These are phyloP conservation scores for Ustilago lituana DNA, from an alignment of 1,284 basidiomycete species.

Conservation along the genomic window DNA sequence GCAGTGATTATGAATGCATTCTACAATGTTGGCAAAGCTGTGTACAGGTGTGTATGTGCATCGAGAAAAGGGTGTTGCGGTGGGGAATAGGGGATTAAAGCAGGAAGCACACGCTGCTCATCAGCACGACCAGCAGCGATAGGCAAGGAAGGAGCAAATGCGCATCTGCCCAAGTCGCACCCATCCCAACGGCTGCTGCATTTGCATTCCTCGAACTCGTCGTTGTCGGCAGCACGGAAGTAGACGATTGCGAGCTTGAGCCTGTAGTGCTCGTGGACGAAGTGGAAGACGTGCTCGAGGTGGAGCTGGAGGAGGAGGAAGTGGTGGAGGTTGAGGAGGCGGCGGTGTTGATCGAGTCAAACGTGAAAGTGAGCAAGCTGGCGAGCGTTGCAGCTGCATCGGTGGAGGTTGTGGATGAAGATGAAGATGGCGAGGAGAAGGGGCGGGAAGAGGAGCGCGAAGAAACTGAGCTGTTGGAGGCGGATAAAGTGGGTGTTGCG, in stretches of 20 bases:
- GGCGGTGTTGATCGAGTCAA: constrained; percentile 24
- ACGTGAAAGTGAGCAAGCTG: constrained; percentile 26
- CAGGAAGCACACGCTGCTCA: constrained; percentile 43
- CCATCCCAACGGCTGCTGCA: neutral
- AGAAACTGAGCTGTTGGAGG: too few relatives aligned
- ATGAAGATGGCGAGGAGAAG: constrained; percentile 1
- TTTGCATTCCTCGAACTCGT: constrained; percentile 14
- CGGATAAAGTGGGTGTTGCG: too few relatives aligned
- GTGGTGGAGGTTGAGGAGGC: constrained; percentile 5
- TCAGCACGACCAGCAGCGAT: constrained; percentile 12
- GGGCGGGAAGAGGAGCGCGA: neutral
- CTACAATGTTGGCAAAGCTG: too few relatives aligned
- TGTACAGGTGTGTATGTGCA: too few relatives aligned
- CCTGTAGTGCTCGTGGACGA: constrained; percentile 6
- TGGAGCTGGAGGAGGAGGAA: constrained; percentile 5
- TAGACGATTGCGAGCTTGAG: neutral
- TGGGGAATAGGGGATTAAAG: constrained; percentile 13
- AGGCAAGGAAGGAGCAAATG: constrained; percentile 16
- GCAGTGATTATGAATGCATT: too few relatives aligned
- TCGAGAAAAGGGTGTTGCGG: neutral
- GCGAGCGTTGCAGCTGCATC: constrained; percentile 39
- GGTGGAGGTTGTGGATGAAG: constrained; percentile 12
- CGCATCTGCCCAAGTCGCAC: neutral
- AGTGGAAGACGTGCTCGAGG: constrained; percentile 10
- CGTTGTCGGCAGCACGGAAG: neutral